Conservation (phyloP, 495 filamentous ascomycete genomes). For the Penicillium pancosmium region DNA sequence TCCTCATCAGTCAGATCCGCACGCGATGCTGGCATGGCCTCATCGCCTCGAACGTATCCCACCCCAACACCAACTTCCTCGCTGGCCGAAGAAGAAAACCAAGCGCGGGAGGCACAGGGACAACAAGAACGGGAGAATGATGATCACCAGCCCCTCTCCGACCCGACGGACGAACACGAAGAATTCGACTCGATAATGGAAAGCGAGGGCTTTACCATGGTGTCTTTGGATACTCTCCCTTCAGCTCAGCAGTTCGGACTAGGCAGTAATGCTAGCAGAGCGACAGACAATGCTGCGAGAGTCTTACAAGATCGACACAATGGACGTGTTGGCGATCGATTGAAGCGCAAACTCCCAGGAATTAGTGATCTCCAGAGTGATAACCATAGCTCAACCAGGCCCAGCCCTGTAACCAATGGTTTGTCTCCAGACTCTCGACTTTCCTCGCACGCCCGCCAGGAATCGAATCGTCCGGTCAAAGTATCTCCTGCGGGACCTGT, state of each 20-base stretch:
- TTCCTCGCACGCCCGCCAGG: not conserved
- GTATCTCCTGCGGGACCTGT: not conserved
- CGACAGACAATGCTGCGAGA: slow-evolving; percentile 22
- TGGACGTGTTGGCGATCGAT: slow-evolving; percentile 28
- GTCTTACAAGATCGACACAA: slow-evolving; percentile 33
- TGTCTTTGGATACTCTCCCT: slow-evolving; percentile 56
- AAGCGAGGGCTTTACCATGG: slow-evolving; percentile 63
- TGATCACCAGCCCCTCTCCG: slow-evolving; percentile 10
- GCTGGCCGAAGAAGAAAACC: slow-evolving; percentile 40
- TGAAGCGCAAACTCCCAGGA: slow-evolving; percentile 35
- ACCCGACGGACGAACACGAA: slow-evolving; percentile 42
- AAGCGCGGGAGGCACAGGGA: slow-evolving; percentile 6
- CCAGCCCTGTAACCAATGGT: slow-evolving; percentile 15
- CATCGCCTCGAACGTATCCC: slow-evolving; percentile 44
- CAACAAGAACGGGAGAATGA: slow-evolving; percentile 1
- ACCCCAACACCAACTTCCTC: slow-evolving; percentile 47
- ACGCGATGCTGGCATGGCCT: slow-evolving; percentile 34
- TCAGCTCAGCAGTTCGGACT: slow-evolving; percentile 46
- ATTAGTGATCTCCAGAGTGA: slow-evolving; percentile 27
- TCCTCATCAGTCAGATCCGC: slow-evolving; percentile 36
- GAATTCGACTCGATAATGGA: slow-evolving; percentile 62
- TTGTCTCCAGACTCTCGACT: not conserved
- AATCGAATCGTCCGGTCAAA: slow-evolving; percentile 1
- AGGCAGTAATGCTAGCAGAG: slow-evolving; percentile 25
- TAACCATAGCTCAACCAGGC: slow-evolving; percentile 15